Evolutionary conservation across 2,329 filamentous ascomycete species (phyloP).

Genomic region (Aspergillus sergii): DNA sequence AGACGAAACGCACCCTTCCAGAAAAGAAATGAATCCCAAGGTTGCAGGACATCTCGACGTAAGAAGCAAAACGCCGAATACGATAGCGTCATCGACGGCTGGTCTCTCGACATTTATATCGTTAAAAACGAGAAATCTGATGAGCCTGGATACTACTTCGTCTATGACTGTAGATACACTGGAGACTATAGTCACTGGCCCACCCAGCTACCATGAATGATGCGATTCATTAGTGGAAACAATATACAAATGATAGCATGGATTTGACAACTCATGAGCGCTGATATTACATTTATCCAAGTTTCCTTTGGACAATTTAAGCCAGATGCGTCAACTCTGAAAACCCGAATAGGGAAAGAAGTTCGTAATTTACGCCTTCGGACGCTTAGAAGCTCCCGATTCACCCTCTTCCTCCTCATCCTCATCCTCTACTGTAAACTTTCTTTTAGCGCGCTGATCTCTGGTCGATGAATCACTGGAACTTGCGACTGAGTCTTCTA

Average conservation of each 20-base stretch:
- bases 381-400: conserved; percentile 30
- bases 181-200: conserved; percentile 21
- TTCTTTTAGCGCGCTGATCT: conserved; percentile 32
- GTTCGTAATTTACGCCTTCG: conserved; percentile 31
- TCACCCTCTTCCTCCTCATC: conserved; percentile 27
- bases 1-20: background rate
- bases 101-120: conserved; percentile 30
- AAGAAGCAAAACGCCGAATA: conserved; percentile 10
- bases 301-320: conserved; percentile 9
- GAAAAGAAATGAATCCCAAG: conserved; percentile 9
- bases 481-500: conserved; percentile 27
- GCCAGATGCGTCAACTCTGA: background rate
- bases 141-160: conserved; percentile 31
- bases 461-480: conserved; percentile 16
- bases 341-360: background rate
- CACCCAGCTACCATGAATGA: conserved; percentile 24
- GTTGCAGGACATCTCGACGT: conserved; percentile 15
- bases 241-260: background rate
- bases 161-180: conserved; percentile 32
- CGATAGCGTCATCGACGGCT: conserved; percentile 25
- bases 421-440: conserved; percentile 35
- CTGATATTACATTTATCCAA: conserved; percentile 6
- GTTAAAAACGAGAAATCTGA: conserved; percentile 29
- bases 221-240: background rate
- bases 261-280: background rate